Percentiles rank a stretch among this genome's conserved stretches.
These are phyloP conservation scores for Alloascoidea hylecoeti DNA, from an alignment of 805 yeast genomes.

Conservation along the genomic window DNA sequence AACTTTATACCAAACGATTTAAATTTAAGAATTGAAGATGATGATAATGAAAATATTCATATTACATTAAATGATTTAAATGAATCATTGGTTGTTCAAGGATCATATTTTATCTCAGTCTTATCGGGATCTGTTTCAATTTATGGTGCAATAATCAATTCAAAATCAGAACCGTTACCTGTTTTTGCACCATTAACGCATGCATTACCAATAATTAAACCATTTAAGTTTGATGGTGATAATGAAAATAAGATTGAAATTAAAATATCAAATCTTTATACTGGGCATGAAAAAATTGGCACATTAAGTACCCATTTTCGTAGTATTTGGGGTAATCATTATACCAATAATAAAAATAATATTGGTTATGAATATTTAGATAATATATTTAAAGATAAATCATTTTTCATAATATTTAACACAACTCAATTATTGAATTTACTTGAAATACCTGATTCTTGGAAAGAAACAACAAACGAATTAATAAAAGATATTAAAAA, in stretches of 20 bases:
- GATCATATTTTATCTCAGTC: slow-evolving; percentile 12
- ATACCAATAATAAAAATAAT: too few species aligned
- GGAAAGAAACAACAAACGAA: slow-evolving; percentile 1
- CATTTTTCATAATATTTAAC: neutral
- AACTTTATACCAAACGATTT: too few species aligned
- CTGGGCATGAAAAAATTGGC: slow-evolving; percentile 2
- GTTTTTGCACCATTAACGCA: slow-evolving; percentile 10
- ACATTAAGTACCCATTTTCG: neutral
- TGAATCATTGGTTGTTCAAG: neutral
- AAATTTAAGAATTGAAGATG: neutral
- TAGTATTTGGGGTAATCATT: slow-evolving; percentile 1
- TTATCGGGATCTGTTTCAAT: slow-evolving; percentile 15
- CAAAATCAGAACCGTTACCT: slow-evolving; percentile 4
- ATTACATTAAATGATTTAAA: neutral
- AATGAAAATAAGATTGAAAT: too few species aligned
- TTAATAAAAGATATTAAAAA: neutral
- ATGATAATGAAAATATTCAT: neutral
- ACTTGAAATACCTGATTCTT: neutral
- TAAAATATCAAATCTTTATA: neutral
- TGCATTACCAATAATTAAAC: slow-evolving; percentile 11
- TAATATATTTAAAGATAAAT: neutral
- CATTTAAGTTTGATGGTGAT: slow-evolving; percentile 6
- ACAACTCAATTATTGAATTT: neutral
- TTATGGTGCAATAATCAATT: slow-evolving; percentile 12
- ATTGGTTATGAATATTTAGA: neutral